Conservation (phyloP, 805 yeast species). For the Kluyveromyces starmeri region DNA sequence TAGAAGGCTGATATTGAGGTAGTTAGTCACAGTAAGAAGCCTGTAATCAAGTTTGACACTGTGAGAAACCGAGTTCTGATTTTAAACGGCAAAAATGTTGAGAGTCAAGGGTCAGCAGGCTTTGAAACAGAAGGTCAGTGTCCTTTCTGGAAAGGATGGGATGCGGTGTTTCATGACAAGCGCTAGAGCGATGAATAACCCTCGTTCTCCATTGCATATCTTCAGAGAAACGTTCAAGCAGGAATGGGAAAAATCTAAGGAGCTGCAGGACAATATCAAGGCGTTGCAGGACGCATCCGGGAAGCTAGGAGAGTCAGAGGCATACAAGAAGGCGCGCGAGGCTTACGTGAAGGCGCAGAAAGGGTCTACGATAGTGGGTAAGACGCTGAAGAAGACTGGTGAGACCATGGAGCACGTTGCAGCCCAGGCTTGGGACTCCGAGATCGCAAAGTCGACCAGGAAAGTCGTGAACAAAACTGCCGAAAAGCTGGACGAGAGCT, state of each 20-base stretch:
- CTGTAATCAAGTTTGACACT: no score
- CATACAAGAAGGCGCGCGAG: slow-evolving; percentile 85
- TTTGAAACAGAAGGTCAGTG: slow-evolving; percentile 1
- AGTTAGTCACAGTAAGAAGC: no score
- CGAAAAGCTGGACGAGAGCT: slow-evolving; percentile 70
- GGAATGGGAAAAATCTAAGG: slow-evolving; percentile 87
- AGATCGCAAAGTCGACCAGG: slow-evolving; percentile 84
- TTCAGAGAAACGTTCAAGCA: slow-evolving; percentile 84
- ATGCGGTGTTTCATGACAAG: slow-evolving; percentile 2
- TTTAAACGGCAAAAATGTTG: no score
- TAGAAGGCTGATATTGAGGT: no score
- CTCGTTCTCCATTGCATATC: slow-evolving; percentile 72
- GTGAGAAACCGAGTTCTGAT: no score
- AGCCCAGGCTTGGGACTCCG: slow-evolving; percentile 90
- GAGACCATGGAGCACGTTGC: slow-evolving; percentile 88
- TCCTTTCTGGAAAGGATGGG: background rate
- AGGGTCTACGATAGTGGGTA: slow-evolving; percentile 56
- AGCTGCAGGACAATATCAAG: slow-evolving; percentile 85
- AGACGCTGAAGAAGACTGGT: slow-evolving; percentile 83
- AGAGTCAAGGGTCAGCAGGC: slow-evolving; percentile 3
- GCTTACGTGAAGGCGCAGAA: slow-evolving; percentile 83
- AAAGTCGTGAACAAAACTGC: slow-evolving; percentile 76
- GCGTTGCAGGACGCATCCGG: slow-evolving; percentile 95
- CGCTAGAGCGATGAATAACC: slow-evolving; percentile 5
- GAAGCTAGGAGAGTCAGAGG: slow-evolving; percentile 85